These are phyloP conservation scores for Aureobasidium sp. DNA, from an alignment of 2,329 filamentous ascomycete species.

Conservation along the genomic window DNA sequence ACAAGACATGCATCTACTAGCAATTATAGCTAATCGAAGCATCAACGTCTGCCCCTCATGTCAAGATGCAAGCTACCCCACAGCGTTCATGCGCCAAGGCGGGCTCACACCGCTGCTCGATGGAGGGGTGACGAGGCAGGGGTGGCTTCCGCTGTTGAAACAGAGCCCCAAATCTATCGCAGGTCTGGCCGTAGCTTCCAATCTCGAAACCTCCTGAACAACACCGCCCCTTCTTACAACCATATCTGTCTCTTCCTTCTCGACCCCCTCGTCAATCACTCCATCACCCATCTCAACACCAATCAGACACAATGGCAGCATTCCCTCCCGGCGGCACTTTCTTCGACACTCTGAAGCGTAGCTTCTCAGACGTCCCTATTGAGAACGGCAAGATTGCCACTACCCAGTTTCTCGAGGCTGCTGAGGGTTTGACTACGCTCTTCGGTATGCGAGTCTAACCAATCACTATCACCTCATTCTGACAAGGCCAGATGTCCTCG, in stretches of 20 bases:
- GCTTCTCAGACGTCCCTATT: slow-evolving; percentile 76
- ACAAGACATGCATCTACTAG: not conserved
- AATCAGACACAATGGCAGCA: slow-evolving; percentile 14
- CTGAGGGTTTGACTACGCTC: slow-evolving; percentile 76
- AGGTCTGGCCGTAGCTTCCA: not conserved
- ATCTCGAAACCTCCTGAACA: not conserved
- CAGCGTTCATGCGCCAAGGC: slow-evolving; percentile 3
- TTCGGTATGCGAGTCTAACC: slow-evolving; percentile 57
- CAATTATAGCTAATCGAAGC: no score
- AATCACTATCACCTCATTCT: not conserved
- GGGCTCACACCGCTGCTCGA: not conserved
- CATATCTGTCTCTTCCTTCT: not conserved
- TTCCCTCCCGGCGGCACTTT: slow-evolving; percentile 65
- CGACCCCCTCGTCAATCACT: not conserved
- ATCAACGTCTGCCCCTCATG: not conserved
- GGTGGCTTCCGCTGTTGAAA: not conserved
- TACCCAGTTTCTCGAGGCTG: slow-evolving; percentile 81
- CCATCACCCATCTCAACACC: not conserved
- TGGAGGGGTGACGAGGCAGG: slow-evolving; percentile 12
- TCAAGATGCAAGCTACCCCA: slow-evolving; percentile 6
- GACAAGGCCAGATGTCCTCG: slow-evolving; percentile 47
- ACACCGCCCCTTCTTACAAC: not conserved
- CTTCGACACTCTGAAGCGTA: slow-evolving; percentile 76
- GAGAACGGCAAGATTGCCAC: slow-evolving; percentile 69
- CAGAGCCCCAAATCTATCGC: not conserved